Evolutionary conservation across 1,139 yeast genomes (phyloP).

Genomic region (Diutina mesorugosa): DNA sequence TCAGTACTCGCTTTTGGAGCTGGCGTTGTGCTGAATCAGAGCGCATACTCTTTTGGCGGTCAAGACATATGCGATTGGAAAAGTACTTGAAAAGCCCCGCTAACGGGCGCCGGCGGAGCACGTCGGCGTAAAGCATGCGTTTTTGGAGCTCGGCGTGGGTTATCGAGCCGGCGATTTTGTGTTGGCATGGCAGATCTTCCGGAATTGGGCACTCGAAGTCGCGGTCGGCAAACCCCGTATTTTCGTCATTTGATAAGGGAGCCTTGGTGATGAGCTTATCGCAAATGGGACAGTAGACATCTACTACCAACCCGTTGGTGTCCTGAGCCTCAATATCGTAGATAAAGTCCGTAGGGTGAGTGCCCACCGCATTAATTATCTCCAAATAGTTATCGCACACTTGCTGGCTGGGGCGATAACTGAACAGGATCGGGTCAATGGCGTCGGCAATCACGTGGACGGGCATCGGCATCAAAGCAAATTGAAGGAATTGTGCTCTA

Average conservation of each 20-base stretch:
- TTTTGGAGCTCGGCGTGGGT: conserved; percentile 12
- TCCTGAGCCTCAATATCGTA: neutral
- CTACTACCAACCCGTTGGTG: neutral
- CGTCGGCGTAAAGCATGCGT: conserved; percentile 14
- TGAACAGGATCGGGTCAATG: conserved; percentile 12
- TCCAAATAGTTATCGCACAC: neutral
- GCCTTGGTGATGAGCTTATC: conserved; percentile 5
- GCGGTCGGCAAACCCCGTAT: conserved; percentile 15
- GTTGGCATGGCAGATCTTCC: conserved; percentile 3
- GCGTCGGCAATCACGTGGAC: conserved; percentile 10
- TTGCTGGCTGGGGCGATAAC: conserved; percentile 8
- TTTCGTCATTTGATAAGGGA: conserved; percentile 8
- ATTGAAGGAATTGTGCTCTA: conserved; percentile 12
- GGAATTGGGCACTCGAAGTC: conserved; percentile 5
- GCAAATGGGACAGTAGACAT: conserved; percentile 12
- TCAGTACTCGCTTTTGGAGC: neutral
- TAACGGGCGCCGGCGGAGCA: conserved; percentile 5
- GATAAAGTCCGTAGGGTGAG: neutral
- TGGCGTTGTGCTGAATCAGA: neutral
- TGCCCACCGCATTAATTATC: neutral
- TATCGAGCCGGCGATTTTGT: conserved; percentile 4
- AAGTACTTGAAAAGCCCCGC: conserved; percentile 8
- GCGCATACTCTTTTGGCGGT: neutral
- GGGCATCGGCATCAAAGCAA: conserved; percentile 17
- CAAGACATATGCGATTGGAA: conserved; percentile 3